Conservation (phyloP, 495 filamentous ascomycete species). For the Penicillium herquei region DNA sequence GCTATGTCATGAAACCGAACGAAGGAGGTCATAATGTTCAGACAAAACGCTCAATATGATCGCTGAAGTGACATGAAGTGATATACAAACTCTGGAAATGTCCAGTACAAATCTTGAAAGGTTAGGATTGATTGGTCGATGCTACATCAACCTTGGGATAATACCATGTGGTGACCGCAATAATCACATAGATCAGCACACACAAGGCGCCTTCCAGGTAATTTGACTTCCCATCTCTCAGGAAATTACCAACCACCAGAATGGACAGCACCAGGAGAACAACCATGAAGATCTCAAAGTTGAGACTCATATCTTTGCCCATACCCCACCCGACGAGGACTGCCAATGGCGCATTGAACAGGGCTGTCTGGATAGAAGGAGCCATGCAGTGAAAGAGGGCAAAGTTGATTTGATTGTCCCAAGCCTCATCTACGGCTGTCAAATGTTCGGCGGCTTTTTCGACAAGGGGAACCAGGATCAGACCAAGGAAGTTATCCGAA, state of each 20-base stretch:
- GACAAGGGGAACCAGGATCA: slow-evolving; percentile 73
- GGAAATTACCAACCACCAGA: slow-evolving; percentile 78
- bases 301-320: slow-evolving; percentile 66
- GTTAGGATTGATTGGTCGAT: slow-evolving; percentile 23
- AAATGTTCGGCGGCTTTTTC: slow-evolving; percentile 92
- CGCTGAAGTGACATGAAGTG: neutral
- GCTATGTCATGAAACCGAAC: too few species aligned
- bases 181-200: slow-evolving; percentile 57
- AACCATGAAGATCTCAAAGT: slow-evolving; percentile 90
- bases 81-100: neutral
- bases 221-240: slow-evolving; percentile 76
- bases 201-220: slow-evolving; percentile 79
- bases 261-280: slow-evolving; percentile 82
- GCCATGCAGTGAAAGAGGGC: slow-evolving; percentile 88
- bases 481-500: slow-evolving; percentile 75
- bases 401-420: slow-evolving; percentile 69
- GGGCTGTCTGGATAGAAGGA: slow-evolving; percentile 83
- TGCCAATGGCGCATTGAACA: slow-evolving; percentile 83
- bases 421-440: slow-evolving; percentile 88
- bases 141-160: slow-evolving; percentile 38
- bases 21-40: too few species aligned
- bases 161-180: slow-evolving; percentile 54
- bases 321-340: slow-evolving; percentile 86
- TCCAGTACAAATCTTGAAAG: neutral
- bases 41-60: neutral